These are phyloP conservation scores for Opeltia flavorubescens DNA, from an alignment of 495 filamentous ascomycete genomes.

Conservation along the genomic window DNA sequence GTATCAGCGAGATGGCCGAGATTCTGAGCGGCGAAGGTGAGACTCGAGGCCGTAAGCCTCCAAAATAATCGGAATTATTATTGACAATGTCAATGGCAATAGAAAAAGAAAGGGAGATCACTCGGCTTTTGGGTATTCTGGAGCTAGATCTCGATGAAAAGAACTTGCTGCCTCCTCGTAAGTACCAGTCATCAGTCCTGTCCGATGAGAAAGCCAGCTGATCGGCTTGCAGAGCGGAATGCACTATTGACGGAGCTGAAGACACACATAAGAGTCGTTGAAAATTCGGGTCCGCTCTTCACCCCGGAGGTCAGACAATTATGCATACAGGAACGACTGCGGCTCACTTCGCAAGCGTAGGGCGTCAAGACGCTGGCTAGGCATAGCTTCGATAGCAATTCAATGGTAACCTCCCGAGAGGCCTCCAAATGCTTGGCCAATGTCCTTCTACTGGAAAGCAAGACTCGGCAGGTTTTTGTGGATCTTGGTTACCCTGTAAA, in stretches of 20 bases:
- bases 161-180: slow-evolving; percentile 41
- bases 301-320: slow-evolving; percentile 44
- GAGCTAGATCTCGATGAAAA: slow-evolving; percentile 39
- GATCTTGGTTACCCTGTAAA: slow-evolving; percentile 61
- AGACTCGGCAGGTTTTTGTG: slow-evolving; percentile 67
- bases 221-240: slow-evolving; percentile 37
- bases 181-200: slow-evolving; percentile 17
- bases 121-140: slow-evolving; percentile 41
- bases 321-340: not conserved
- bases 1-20: not conserved
- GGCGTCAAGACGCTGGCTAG: slow-evolving; percentile 58
- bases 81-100: slow-evolving; percentile 4
- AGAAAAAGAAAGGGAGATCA: slow-evolving; percentile 55
- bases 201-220: slow-evolving; percentile 2
- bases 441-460: slow-evolving; percentile 54
- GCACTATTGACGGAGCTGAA: slow-evolving; percentile 59
- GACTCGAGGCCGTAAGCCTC: not conserved
- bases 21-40: not conserved
- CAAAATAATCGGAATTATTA: not conserved
- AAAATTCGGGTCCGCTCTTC: slow-evolving; percentile 66
- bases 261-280: slow-evolving; percentile 57
- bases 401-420: slow-evolving; percentile 49
- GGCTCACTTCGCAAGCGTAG: slow-evolving; percentile 25
- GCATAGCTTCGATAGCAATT: slow-evolving; percentile 51
- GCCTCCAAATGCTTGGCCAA: slow-evolving; percentile 83